phyloP scores from a whole-genome alignment of 129 eudicot species.

The Cynara cardunculus region DNA sequence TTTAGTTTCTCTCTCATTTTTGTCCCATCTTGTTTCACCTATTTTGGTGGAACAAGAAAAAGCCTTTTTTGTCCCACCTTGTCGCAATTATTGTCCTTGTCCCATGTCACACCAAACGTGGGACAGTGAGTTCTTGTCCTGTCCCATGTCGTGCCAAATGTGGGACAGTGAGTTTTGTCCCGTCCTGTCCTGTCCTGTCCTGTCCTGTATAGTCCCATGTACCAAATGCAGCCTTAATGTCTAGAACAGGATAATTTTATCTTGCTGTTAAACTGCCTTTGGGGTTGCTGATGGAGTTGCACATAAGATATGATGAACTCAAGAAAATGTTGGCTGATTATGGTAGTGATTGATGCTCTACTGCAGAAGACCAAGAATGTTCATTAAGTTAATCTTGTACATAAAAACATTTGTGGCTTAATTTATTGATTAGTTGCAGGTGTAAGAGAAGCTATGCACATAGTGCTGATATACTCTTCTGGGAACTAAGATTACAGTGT shows the following conservation, averaged over 20 bases:
- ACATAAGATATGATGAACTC: not conserved
- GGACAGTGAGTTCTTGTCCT: no score
- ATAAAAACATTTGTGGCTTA: not conserved
- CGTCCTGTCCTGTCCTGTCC: no score
- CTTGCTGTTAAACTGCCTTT: not conserved
- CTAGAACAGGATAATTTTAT: not conserved
- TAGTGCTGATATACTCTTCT: not conserved
- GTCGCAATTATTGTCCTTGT: no score
- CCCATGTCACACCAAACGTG: no score
- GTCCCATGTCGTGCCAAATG: no score
- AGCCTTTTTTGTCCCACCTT: no score
- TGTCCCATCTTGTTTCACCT: no score
- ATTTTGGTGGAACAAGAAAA: no score
- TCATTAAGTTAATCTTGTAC: not conserved
- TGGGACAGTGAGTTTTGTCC: no score
- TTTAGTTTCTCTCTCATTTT: no score
- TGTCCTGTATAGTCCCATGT: no score
- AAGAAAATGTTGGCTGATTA: not conserved
- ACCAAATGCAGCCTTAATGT: no score
- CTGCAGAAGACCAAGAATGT: not conserved
- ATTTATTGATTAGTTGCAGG: not conserved
- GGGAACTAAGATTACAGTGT: conserved; percentile 5
- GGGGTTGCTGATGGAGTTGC: not conserved
- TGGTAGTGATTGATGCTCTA: not conserved
- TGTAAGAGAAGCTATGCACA: not conserved